A percentile compares a stretch with the other conserved stretches of the same genome.
These are phyloP conservation scores for Chrysosporium keratinophilum DNA, from an alignment of 2,329 filamentous ascomycete species.

Conservation along the genomic window DNA sequence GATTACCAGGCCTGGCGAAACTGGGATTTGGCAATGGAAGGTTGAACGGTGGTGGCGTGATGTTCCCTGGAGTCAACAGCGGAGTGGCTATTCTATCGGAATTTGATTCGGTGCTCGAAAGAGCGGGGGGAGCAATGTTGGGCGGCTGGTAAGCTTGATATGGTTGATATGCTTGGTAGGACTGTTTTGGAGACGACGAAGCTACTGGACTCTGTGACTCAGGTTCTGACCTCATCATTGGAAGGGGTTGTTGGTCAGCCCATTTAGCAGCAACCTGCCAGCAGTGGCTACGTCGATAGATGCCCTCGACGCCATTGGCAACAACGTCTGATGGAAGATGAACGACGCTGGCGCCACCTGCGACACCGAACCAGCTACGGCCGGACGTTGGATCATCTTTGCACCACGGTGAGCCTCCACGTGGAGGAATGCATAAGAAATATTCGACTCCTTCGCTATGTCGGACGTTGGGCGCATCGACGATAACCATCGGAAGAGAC, in stretches of 20 bases:
- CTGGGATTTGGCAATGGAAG: constrained; percentile 21
- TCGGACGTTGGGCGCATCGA: constrained; percentile 39
- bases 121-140: constrained; percentile 10
- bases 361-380: constrained; percentile 43
- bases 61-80: constrained; percentile 23
- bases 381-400: constrained; percentile 36
- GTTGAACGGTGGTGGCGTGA: constrained; percentile 26
- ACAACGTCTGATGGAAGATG: constrained; percentile 54
- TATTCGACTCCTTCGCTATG: constrained; percentile 41
- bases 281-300: constrained; percentile 59
- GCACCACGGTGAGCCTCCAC: constrained; percentile 41
- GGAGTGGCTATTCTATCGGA: constrained; percentile 25
- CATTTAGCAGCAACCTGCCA: constrained; percentile 56
- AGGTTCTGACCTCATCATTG: constrained; percentile 23
- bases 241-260: constrained; percentile 36
- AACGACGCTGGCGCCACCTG: constrained; percentile 54
- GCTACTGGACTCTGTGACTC: not conserved
- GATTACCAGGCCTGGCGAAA: constrained; percentile 28
- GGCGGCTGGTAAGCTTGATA: not conserved
- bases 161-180: no score
- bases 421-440: constrained; percentile 41
- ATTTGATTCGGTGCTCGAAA: constrained; percentile 18
- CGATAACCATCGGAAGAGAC: constrained; percentile 39
- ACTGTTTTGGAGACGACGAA: not conserved
- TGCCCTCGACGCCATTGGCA: constrained; percentile 56